Evolutionary conservation across 2,329 filamentous ascomycete genomes (phyloP).

Genomic region (Aspergillus sp.): DNA sequence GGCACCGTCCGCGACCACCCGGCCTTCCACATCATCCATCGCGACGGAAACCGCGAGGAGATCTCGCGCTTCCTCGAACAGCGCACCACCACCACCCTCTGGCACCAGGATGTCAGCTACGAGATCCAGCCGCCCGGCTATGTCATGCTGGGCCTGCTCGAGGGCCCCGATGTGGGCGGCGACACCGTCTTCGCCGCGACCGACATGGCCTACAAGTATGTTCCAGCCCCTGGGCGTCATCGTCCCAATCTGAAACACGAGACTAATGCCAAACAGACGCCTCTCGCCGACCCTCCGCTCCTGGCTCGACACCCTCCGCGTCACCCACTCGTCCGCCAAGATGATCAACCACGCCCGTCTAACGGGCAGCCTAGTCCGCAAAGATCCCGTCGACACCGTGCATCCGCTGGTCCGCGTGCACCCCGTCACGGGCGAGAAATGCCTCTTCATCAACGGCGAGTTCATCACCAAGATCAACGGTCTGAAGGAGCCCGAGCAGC

Average conservation of each 20-base stretch:
- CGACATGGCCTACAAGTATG: conserved; percentile 45
- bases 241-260: neutral
- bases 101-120: conserved; percentile 51
- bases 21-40: conserved; percentile 48
- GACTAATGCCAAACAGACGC: conserved; percentile 18
- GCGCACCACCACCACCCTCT: conserved; percentile 47
- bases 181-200: conserved; percentile 49
- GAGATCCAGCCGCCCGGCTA: conserved; percentile 50
- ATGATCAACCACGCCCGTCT: conserved; percentile 44
- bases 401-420: conserved; percentile 50
- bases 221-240: conserved; percentile 4
- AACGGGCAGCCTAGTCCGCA: conserved; percentile 44
- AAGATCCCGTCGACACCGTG: conserved; percentile 44
- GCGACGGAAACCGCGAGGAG: conserved; percentile 44
- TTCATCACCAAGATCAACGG: conserved; percentile 50
- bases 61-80: conserved; percentile 44
- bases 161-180: conserved; percentile 51
- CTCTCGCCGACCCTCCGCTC: conserved; percentile 52
- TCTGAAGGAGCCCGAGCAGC: conserved; percentile 48
- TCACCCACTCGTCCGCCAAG: conserved; percentile 43
- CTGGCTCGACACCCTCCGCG: conserved; percentile 33
- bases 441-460: conserved; percentile 49
- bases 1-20: conserved; percentile 42
- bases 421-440: conserved; percentile 50
- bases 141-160: conserved; percentile 49